Evolutionary conservation across 73 alveolate genomes (phyloP), one percentile per base, ranked within the genome.

Genomic region (Paramecium sonneborni): DNA sequence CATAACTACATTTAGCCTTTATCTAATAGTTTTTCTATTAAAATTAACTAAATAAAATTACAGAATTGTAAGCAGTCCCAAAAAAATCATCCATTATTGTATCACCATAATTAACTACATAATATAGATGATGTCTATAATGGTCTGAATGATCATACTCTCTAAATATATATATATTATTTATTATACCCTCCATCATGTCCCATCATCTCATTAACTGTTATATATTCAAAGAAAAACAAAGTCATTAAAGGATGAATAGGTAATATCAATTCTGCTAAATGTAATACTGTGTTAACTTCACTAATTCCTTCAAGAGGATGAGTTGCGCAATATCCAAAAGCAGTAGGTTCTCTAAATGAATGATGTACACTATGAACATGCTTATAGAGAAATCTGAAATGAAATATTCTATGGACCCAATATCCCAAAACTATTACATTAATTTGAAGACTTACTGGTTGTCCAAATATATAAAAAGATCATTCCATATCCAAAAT

Each of bases 271-370:
- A 79, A 12, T 79, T 79, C 90, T 41, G 72, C 72, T 12, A 46
- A 20, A 79, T 79, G 90, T 15, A 79, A 39, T 15, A 39, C 41
- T 3, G 55, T 43, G 10, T 23, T 79, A 0, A 32, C 90, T 21
- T 79, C 90, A n/a, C 20, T 43, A 6, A 79, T 38, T 41, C 90
- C 90, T 79, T 79, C 90, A 24, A 79, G 44, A 41, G 90, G 90
- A 24, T 79, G 90, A 41, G 90, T 24, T 41, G 90, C 90, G 18
- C 76, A 38, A 79, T 43, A 79, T 8, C 76, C 72, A 44, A 79
- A 79, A 20, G 62, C 34, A 20, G 90, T 79, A 0, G 90, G 90
- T 34, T 79, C 90, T 79, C 15, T 23, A n/a, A 79, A 79, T 23
- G 43, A 43, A 79, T 79, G 90, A 44, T 79, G 90, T 1, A 39